phyloP scores from a whole-genome alignment of 768 basidiomycete species.

The Cyathus striatus region DNA sequence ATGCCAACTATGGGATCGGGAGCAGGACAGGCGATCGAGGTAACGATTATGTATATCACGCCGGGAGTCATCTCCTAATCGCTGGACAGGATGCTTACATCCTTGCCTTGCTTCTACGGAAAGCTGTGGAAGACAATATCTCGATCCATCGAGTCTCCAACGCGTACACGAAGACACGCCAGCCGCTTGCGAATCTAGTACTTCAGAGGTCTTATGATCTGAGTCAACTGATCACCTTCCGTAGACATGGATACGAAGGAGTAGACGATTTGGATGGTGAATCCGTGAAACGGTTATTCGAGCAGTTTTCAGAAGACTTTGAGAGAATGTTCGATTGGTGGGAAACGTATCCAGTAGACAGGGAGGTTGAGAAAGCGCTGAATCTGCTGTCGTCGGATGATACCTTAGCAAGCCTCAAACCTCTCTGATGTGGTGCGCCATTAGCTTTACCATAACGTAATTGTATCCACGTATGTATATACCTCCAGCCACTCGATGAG shows the following conservation, averaged over 20 bases:
- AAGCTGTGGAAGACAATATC: neutral
- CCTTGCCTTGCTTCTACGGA: neutral
- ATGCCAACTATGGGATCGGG: neutral
- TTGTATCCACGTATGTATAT: no score
- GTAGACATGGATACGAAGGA: neutral
- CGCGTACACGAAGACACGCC: neutral
- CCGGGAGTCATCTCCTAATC: neutral
- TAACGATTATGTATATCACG: neutral
- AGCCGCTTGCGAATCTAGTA: neutral
- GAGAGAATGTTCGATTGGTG: neutral
- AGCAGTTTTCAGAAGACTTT: neutral
- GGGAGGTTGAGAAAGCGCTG: neutral
- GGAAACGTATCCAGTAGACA: neutral
- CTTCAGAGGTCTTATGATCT: neutral
- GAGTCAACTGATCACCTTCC: neutral
- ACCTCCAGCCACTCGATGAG: no score
- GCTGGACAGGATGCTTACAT: neutral
- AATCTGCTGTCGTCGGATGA: no score
- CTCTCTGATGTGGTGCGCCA: no score
- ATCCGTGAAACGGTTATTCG: neutral
- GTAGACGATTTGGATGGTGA: neutral
- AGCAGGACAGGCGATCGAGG: constrained; percentile 2
- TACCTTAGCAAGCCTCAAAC: neutral
- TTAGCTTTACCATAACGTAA: no score
- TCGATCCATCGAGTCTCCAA: neutral